phyloP scores from a whole-genome alignment of 345 rosid species.

The Fremontodendron californicum region DNA sequence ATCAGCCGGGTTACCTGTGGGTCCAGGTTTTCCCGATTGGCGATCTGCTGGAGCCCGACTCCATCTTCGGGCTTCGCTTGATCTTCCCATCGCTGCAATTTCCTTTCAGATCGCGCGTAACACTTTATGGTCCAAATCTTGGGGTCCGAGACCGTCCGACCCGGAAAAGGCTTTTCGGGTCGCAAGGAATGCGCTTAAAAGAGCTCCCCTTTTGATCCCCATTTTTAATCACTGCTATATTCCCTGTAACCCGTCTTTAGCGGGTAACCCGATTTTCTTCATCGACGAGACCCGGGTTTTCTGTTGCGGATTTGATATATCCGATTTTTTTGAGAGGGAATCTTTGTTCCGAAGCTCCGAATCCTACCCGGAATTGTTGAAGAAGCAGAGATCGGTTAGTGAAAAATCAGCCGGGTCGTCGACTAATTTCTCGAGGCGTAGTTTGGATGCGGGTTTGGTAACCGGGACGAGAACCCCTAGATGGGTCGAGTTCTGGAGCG shows the following conservation, averaged over 20 bases:
- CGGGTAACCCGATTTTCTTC: slow-evolving; percentile 96
- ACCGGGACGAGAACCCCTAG: slow-evolving; percentile 57
- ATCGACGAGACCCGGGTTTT: slow-evolving; percentile 84
- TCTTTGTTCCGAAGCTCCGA: slow-evolving; percentile 55
- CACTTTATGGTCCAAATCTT: slow-evolving; percentile 81
- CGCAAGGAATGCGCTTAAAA: slow-evolving; percentile 77
- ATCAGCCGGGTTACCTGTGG: slow-evolving; percentile 80
- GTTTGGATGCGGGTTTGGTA: slow-evolving; percentile 54
- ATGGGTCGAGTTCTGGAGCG: slow-evolving; percentile 99
- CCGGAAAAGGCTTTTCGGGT: slow-evolving; percentile 80
- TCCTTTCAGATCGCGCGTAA: slow-evolving; percentile 85
- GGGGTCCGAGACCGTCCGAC: slow-evolving; percentile 82
- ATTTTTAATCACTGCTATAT: slow-evolving; percentile 88
- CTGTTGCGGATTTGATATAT: slow-evolving; percentile 95
- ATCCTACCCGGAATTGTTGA: slow-evolving; percentile 38
- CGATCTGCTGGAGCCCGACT: slow-evolving; percentile 72
- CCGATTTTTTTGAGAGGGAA: slow-evolving; percentile 87
- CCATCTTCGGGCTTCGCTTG: slow-evolving; percentile 76
- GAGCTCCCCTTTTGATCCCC: slow-evolving; percentile 89
- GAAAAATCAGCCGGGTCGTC: slow-evolving; percentile 58
- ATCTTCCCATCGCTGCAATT: slow-evolving; percentile 89
- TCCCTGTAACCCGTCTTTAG: slow-evolving; percentile 80
- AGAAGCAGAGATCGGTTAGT: slow-evolving; percentile 59
- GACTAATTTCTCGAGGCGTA: slow-evolving; percentile 51
- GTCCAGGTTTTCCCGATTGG: slow-evolving; percentile 97